Base-by-base conservation (phyloP, 805 yeast species). In the Suhomyces sp. region DNA sequence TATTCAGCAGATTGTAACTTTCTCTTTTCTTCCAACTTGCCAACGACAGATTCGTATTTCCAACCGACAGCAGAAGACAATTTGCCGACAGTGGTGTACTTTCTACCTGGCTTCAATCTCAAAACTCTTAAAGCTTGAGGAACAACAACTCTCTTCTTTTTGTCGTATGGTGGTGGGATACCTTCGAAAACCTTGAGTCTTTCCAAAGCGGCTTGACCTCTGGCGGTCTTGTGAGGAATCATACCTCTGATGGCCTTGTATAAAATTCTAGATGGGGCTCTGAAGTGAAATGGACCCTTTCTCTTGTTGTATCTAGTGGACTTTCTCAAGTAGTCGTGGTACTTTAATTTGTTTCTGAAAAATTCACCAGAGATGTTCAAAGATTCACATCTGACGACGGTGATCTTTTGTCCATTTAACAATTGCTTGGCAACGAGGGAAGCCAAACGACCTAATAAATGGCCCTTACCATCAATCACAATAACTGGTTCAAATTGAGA, bases 271-370 rank as follows among this genome's bases (percentile, higher is more conserved):
- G 98, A 92, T 79, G 99, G 99, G 61, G 99, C 99, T 83, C 98
- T 94, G 97, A 94, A 94, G 80, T 94, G 99, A 97, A 93, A 94
- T 74, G 98, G 98, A 84, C 99, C 99, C 79, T 91, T 87, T 73
- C 84, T 87, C 84, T 91, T 91, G 96, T 94, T 94, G 92, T 79
- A 94, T 83, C 96, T 88, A 76, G 99, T 92, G 71, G 96, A 89
- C 87, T 94, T 94, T 87, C 99, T 92, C 81, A 94, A 87, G 91
- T 92, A 94, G 78, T 96, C 99, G 81, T 92, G 97, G 94, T 91
- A 94, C 89, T 94, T 94, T 81, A 93, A 87, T 84, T 94, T 94
- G 87, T 93, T 90, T 85, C 99, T 92, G 97, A 94, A 94, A 79
- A 94, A 92, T 83, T 94, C 98, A 79, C 99, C 99, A 72, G 97